phyloP scores from a whole-genome alignment of 208 protist species.

The Novymonas esmeraldas region DNA sequence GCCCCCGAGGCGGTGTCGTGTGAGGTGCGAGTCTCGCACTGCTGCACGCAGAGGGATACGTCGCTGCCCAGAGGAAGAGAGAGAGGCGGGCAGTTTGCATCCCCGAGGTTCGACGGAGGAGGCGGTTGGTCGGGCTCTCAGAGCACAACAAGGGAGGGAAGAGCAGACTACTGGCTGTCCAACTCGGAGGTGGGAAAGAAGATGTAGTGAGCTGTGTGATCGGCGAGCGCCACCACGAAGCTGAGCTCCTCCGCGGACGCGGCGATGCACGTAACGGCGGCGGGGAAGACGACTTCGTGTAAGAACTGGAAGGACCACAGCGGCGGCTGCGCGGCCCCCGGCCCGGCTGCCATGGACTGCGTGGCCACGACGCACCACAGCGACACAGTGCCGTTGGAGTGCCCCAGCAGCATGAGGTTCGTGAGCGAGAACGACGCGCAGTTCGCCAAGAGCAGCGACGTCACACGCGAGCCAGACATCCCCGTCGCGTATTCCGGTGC shows the following conservation, averaged over 20 bases:
- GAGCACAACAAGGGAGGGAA: no score
- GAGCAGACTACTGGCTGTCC: constrained; percentile 16
- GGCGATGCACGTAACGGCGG: constrained; percentile 24
- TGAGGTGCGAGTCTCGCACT: no score
- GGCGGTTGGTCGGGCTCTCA: no score
- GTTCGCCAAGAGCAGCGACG: constrained; percentile 27
- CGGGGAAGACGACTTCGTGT: constrained; percentile 26
- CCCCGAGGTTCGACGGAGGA: no score
- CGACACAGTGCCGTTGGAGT: constrained; percentile 30
- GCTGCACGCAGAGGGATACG: no score
- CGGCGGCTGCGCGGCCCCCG: constrained; percentile 6
- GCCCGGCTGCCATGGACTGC: constrained; percentile 15
- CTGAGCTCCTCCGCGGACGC: constrained; percentile 13
- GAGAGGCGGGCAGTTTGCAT: no score
- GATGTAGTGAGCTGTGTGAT: constrained; percentile 20
- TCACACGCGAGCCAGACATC: constrained; percentile 20
- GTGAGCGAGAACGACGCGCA: constrained; percentile 28
- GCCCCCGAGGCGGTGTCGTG: no score
- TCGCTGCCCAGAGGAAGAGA: no score
- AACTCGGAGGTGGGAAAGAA: constrained; percentile 16
- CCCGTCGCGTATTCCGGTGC: constrained; percentile 16
- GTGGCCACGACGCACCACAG: constrained; percentile 29
- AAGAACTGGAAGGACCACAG: constrained; percentile 34
- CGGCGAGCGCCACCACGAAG: constrained; percentile 24
- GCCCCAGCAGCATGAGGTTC: constrained; percentile 25